Conservation (phyloP, 140 eudicot species). For the Flaveria floridana region DNA sequence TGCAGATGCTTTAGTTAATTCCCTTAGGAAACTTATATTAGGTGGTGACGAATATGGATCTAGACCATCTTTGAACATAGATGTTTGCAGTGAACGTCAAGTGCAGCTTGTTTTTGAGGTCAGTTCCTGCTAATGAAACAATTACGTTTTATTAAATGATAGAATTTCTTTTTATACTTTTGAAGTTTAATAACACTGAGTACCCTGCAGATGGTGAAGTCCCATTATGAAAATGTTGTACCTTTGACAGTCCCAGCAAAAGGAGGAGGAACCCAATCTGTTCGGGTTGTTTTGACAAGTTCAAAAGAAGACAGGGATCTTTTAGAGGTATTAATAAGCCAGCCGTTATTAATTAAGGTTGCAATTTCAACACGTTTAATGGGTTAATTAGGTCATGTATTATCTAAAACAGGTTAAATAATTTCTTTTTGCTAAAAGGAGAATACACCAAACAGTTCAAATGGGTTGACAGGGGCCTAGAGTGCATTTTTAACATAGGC, state of each 20-base stretch:
- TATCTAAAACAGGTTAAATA: not conserved
- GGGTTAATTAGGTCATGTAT: not conserved
- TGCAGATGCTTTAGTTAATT: slow-evolving; percentile 72
- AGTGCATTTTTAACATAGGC: not conserved
- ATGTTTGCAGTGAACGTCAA: slow-evolving; percentile 96
- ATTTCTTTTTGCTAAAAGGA: not conserved
- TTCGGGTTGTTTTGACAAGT: slow-evolving; percentile 71
- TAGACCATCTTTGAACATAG: slow-evolving; percentile 74
- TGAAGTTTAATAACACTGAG: slow-evolving; percentile 6
- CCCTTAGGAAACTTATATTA: slow-evolving; percentile 63
- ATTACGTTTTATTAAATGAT: not conserved
- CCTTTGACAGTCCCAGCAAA: slow-evolving; percentile 56
- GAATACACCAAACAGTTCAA: not conserved
- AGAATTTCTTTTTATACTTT: slow-evolving; percentile 1
- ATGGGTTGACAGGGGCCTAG: not conserved
- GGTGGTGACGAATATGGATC: slow-evolving; percentile 71
- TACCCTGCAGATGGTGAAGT: slow-evolving; percentile 55
- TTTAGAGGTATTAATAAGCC: slow-evolving; percentile 50
- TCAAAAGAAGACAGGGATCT: slow-evolving; percentile 70
- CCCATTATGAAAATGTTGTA: slow-evolving; percentile 52
- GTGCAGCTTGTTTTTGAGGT: slow-evolving; percentile 84
- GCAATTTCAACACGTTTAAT: not conserved
- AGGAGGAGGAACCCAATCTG: slow-evolving; percentile 67
- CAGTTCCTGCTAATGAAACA: slow-evolving; percentile 20
- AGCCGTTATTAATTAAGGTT: not conserved